Base-by-base conservation (phyloP, 768 basidiomycete genomes). In the Termitomyces sp. region DNA sequence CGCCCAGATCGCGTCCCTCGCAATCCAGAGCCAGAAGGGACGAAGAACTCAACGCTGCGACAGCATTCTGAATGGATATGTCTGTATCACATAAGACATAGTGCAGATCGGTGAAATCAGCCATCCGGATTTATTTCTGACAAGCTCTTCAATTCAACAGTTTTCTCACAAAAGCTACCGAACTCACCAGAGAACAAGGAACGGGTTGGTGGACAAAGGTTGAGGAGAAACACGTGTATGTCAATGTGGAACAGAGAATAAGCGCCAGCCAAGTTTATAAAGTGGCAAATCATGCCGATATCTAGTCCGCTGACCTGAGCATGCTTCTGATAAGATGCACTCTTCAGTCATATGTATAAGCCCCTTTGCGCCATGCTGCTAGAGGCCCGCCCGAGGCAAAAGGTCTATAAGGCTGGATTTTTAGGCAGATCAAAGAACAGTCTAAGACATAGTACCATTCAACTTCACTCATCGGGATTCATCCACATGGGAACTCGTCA, bases 11-110 rank as follows among this genome's bases (percentile, higher is more conserved):
- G 5, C 51, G 51, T 35, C 61, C 61, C 43, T 66, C 65, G 43
- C 65, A 66, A 49, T 66, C 65, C 28, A 66, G 40, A 6, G 61
- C 57, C 26, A 66, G 20, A 9, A 47, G 14, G 44, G 52, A 33
- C 20, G 55, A 52, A 23, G 52, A 16, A 1, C 28, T 36, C 38
- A 64, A 46, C 5, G 36, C n/a, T 10, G 46, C 18, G 1, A 51
- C 40, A 10, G 62, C 62, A 1, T 35, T 28, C 1, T n/a, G 12
- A 26, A 63, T 13, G 6, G 59, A 33, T 6, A n/a, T 12, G 2
- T 3, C 13, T 13, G 55, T 57, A 30, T 60, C 51, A n/a, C 62
- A 63, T 9, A 60, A 40, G 3, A 35, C 41, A 33, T 60, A 60
- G 32, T 58, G 40, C 8, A 57, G 55, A 43, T 54, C 36, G 9